A percentile compares a stretch with the other conserved stretches of the same genome.
phyloP scores from a whole-genome alignment of 2,329 filamentous ascomycete species.

The Talaromyces verruculosus region DNA sequence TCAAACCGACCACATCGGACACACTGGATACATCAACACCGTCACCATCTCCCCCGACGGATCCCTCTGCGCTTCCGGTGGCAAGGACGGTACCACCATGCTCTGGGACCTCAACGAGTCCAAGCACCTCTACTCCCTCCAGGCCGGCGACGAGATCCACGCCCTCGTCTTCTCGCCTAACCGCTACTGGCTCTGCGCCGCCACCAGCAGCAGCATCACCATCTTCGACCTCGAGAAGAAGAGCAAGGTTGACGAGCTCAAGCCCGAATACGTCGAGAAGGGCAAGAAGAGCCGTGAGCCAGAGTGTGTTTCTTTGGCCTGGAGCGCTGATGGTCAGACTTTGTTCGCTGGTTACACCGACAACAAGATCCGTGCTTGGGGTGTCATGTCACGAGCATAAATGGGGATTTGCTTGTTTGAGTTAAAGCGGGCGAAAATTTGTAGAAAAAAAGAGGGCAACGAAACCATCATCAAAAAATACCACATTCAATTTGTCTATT shows the following conservation, averaged over 20 bases:
- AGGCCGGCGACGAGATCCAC: constrained; percentile 99
- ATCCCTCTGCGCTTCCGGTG: constrained; percentile 97
- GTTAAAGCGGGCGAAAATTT: constrained; percentile 12
- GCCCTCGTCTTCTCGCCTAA: constrained; percentile 99
- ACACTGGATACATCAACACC: constrained; percentile 99
- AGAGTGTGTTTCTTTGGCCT: constrained; percentile 95
- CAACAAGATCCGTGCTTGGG: constrained; percentile 98
- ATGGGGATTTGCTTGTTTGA: constrained; percentile 24
- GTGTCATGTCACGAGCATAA: constrained; percentile 92
- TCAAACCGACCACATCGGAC: constrained; percentile 99
- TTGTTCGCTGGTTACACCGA: constrained; percentile 99
- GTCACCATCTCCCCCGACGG: constrained; percentile 99
- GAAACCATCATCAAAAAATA: constrained; percentile 18
- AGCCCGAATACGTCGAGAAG: constrained; percentile 93
- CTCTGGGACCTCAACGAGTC: constrained; percentile 99
- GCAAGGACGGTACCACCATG: constrained; percentile 99
- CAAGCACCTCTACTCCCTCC: constrained; percentile 99
- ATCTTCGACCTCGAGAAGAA: constrained; percentile 99
- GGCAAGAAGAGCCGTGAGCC: constrained; percentile 99
- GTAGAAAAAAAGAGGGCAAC: constrained; percentile 29
- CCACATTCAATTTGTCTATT: constrained; percentile 20
- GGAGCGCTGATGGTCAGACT: constrained; percentile 97
- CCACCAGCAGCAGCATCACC: constrained; percentile 96
- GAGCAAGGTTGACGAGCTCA: constrained; percentile 99
- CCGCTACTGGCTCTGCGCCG: constrained; percentile 99